Evolutionary conservation across 129 eudicot species (phyloP), one percentile per base, ranked within the genome.

Genomic region (Artemisia tridentata): DNA sequence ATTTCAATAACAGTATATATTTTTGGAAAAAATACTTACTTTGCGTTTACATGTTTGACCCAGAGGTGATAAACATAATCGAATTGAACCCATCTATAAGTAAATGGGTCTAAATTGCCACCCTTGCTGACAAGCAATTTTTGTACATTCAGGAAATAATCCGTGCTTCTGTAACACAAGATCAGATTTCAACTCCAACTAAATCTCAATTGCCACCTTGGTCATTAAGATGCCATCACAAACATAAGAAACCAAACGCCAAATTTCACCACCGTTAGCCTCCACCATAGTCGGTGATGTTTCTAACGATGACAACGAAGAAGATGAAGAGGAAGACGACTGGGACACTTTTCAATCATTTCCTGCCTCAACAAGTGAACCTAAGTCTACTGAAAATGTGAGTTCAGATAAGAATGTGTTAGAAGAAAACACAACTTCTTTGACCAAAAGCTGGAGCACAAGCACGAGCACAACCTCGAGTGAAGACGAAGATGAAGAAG

Each of bases 271-370:
- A 50, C 75, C 86, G 63, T 19, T 59, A 63, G 18, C 72, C 38
- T 62, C 84, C 21, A 34, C 72, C 25, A 65, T 71, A 60, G 83
- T 71, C 41, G 43, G 56, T 17, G 78, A 66, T 18, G 38, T 41
- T 47, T 43, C 68, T 69, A 31, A 63, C 0, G 79, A 84, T 47
- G 67, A 63, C 1, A 77, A 84, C 46, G 63, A 69, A 34, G 89
- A 79, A 3, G 75, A 73, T 34, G 88, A n/a, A n/a, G n/a, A 77
- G 4, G 86, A 78, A 41, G 92, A 80, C 21, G 80, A 80, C 58
- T 86, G 82, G 99, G 99, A 95, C 69, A 78, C 83, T 62, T 95
- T 90, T 70, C 97, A 95, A 73, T 95, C 99, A 57, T 80, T 95
- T 76, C 91, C 99, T 20, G 91, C 95, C 50, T 73, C 97, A 29